A percentile compares a stretch with the other conserved stretches of the same genome.
These are phyloP conservation scores for Cyberlindnera bimundalis DNA, from an alignment of 805 yeast species.

Conservation along the genomic window DNA sequence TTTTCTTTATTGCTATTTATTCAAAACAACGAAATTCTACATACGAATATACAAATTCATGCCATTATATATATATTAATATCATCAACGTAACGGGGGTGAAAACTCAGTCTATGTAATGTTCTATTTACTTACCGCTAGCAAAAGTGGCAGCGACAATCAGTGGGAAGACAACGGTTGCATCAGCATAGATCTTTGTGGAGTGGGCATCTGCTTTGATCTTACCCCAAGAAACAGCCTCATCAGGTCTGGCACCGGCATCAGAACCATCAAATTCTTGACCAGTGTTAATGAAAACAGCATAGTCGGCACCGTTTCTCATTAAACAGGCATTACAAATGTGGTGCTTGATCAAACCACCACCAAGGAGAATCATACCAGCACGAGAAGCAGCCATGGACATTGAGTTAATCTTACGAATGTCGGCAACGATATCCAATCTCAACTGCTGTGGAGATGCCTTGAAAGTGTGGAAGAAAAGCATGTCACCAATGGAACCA, in stretches of 20 bases:
- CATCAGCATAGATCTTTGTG: conserved; percentile 94
- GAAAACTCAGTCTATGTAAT: neutral
- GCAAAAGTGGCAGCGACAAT: conserved; percentile 99
- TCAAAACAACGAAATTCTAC: neutral
- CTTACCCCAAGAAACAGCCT: conserved; percentile 98
- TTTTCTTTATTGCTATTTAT: neutral
- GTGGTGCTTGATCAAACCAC: conserved; percentile 95
- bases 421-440: conserved; percentile 91
- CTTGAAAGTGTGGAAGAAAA: conserved; percentile 96
- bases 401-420: conserved; percentile 85
- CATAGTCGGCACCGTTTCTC: conserved; percentile 99
- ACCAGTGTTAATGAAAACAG: conserved; percentile 95
- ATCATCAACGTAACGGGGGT: too few species aligned
- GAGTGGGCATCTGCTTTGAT: conserved; percentile 90
- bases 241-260: conserved; percentile 99
- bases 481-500: conserved; percentile 98
- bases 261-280: conserved; percentile 99
- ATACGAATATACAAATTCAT: neutral
- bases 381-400: conserved; percentile 93
- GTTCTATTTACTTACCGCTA: conserved; percentile 33
- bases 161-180: conserved; percentile 89
- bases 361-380: conserved; percentile 95
- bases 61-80: conserved; percentile 1
- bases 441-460: conserved; percentile 86
- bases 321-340: conserved; percentile 96